These are phyloP conservation scores for Ramularia collo-cygni DNA, from an alignment of 2,329 filamentous ascomycete species.

Conservation along the genomic window DNA sequence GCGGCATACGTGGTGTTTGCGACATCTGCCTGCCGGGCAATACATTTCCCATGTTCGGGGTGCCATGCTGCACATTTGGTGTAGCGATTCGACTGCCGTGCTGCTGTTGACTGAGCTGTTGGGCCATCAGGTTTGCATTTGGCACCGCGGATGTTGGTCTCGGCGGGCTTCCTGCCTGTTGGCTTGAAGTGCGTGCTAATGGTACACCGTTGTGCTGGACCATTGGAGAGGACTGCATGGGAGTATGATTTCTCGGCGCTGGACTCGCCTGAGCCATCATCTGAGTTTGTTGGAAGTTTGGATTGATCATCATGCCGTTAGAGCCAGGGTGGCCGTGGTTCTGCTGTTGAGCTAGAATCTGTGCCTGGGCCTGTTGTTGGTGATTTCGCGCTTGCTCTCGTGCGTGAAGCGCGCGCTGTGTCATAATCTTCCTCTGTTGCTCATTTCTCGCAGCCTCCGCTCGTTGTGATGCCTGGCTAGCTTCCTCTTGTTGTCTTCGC, in stretches of 20 bases:
- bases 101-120: conserved; percentile 34
- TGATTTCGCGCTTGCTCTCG: conserved; percentile 16
- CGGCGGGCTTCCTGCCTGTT: conserved; percentile 59
- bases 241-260: conserved; percentile 40
- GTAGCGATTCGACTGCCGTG: conserved; percentile 30
- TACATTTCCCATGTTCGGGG: conserved; percentile 30
- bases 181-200: conserved; percentile 56
- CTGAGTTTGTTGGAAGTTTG: conserved; percentile 45
- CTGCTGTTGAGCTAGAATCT: conserved; percentile 18
- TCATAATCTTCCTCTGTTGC: conserved; percentile 44
- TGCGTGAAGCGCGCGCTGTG: conserved; percentile 24
- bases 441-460: conserved; percentile 44
- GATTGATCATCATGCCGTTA: conserved; percentile 31
- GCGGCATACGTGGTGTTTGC: conserved; percentile 31
- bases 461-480: conserved; percentile 38
- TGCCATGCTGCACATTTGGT: conserved; percentile 34
- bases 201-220: conserved; percentile 37
- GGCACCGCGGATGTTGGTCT: conserved; percentile 56
- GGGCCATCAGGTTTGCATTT: conserved; percentile 30
- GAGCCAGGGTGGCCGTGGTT: conserved; percentile 32
- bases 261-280: conserved; percentile 56
- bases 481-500: conserved; percentile 33
- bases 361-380: conserved; percentile 28
- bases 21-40: conserved; percentile 30
- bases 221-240: conserved; percentile 40